Base-by-base conservation (phyloP, 2,329 filamentous ascomycete species). In the Bertia moriformis region DNA sequence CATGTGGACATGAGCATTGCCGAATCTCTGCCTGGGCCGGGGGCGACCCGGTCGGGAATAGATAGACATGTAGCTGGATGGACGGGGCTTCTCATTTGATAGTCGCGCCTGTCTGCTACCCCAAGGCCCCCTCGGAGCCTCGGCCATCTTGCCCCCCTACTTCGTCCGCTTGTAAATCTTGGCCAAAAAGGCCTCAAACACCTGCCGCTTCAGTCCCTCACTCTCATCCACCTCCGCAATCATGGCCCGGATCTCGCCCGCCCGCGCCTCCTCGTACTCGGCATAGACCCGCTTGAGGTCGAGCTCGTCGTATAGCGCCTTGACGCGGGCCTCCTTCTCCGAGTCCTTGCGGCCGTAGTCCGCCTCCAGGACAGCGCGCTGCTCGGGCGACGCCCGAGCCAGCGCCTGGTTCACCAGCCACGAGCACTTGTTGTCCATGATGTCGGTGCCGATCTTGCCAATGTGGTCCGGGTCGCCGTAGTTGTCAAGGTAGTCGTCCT, bases 381-480 rank as follows among this genome's bases (percentile, higher is more conserved):
- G 91, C 58, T 89, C 86, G 1, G 85, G 78, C 2, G 73, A 88
- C 46, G 75, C 83, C 44, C 81, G 72, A 58, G 78, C 71, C 43
- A 98, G 70, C 36, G 91, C 91, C 63, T 94, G 81, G 72, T 98
- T 98, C 61, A 98, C 74, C 43, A 98, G 68, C 91, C 91, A 98
- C 33, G 85, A 93, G 72, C 91, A 98, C 73, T 98, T 98, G 75
- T 98, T 98, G 67, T 98, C 91, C 71, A 88, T 81, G 61, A 98
- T 98, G 55, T 98, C 91, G 43, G 91, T 98, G 48, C 91, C 91
- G 48, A 96, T 94, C 76, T 98, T 98, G 61, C 91, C 91, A 57
- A 98, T 91, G 54, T 87, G 75, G 53, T 86, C 77, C 29, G 91
- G 87, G 50, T 89, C 79, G 51, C 89, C 91, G 55, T 91, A 98